These are phyloP conservation scores for Cercophora scortea DNA, from an alignment of 495 filamentous ascomycete species.

Conservation along the genomic window DNA sequence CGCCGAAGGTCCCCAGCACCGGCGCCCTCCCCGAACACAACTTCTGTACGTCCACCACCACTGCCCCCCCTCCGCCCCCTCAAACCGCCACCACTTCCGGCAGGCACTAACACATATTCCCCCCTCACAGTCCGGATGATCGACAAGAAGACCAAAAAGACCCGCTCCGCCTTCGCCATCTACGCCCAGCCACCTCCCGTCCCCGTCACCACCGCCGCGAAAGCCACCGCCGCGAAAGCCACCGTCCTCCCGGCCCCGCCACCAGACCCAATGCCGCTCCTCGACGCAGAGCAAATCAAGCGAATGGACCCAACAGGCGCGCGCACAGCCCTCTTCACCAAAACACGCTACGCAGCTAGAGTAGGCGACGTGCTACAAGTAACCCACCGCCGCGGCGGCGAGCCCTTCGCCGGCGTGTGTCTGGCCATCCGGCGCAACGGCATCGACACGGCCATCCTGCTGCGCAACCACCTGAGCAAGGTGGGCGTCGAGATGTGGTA, in stretches of 20 bases:
- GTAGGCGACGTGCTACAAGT: constrained; percentile 88
- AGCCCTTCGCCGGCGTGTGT: constrained; percentile 84
- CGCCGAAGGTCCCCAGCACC: constrained; percentile 9
- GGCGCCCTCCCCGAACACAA: constrained; percentile 22
- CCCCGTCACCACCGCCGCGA: constrained; percentile 3
- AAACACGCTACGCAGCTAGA: constrained; percentile 59
- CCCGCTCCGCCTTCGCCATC: constrained; percentile 36
- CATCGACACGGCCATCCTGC: constrained; percentile 75
- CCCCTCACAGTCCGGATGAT: constrained; percentile 10
- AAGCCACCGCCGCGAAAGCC: constrained; percentile 1
- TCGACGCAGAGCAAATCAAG: constrained; percentile 58
- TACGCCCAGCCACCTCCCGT: constrained; percentile 34
- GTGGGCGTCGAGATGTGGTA: constrained; percentile 97
- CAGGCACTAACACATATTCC: not conserved
- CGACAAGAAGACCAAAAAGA: constrained; percentile 17
- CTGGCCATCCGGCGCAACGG: constrained; percentile 77
- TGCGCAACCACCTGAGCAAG: constrained; percentile 73
- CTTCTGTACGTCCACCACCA: constrained; percentile 18
- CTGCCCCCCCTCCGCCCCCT: not conserved
- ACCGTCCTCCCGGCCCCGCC: constrained; percentile 25
- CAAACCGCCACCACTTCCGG: not conserved
- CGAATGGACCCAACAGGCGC: constrained; percentile 77
- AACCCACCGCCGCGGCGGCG: constrained; percentile 62
- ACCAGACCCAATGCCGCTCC: constrained; percentile 53
- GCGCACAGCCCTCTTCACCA: constrained; percentile 72